Percentiles rank a stretch among this genome's conserved stretches.
phyloP scores from a whole-genome alignment of 768 basidiomycete species.

The Candolleomyces eurysporus region DNA sequence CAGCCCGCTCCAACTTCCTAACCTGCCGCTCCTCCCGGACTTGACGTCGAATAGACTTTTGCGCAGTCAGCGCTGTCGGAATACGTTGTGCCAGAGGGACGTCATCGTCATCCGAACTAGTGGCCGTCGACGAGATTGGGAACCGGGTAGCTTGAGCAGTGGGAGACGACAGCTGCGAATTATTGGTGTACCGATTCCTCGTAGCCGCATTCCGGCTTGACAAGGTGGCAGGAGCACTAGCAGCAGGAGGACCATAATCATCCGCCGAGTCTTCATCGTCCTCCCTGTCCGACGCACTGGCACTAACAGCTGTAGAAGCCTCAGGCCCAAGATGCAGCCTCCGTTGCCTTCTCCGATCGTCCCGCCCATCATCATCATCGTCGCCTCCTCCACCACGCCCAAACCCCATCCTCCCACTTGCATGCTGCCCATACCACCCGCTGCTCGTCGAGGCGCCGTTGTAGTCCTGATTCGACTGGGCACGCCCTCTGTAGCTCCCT shows the following conservation, averaged over 20 bases:
- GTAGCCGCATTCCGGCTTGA: not conserved
- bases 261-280: conserved; percentile 30
- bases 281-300: conserved; percentile 22
- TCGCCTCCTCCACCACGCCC: conserved; percentile 24
- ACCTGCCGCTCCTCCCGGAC: conserved; percentile 67
- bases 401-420: conserved; percentile 3
- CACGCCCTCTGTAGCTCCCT: conserved; percentile 2
- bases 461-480: not conserved
- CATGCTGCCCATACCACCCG: not conserved
- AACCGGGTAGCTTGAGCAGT: not conserved
- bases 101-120: conserved; percentile 63
- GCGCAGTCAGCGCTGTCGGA: conserved; percentile 79
- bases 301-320: not conserved
- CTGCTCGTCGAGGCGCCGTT: not conserved
- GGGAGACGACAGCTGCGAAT: not conserved
- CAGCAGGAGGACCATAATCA: conserved; percentile 2
- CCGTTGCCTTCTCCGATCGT: conserved; percentile 33
- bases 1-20: conserved; percentile 45
- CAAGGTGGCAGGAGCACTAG: not conserved
- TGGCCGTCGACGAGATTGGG: conserved; percentile 12
- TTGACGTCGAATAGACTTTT: conserved; percentile 73
- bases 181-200: not conserved
- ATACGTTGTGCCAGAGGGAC: conserved; percentile 81
- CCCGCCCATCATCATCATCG: conserved; percentile 35
- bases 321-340: conserved; percentile 13